Evolutionary conservation across 805 yeast genomes (phyloP).

Genomic region (Hanseniaspora vineae): DNA sequence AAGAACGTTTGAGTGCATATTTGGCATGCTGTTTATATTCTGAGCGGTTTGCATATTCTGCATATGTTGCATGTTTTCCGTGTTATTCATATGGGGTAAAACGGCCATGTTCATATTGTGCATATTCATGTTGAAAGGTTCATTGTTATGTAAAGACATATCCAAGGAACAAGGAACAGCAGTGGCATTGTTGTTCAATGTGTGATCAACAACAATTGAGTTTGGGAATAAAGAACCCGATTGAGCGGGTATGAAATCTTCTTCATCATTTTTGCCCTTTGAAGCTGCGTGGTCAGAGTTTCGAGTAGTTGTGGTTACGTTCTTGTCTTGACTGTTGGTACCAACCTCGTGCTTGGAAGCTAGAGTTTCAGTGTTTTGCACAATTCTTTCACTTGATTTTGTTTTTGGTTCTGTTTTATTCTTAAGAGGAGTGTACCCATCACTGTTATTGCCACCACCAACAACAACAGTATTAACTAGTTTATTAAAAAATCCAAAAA

Average conservation of each 20-base stretch:
- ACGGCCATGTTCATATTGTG: no score
- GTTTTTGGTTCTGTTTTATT: neutral
- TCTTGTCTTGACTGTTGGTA: no score
- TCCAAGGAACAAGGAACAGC: conserved; percentile 20
- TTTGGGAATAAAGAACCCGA: conserved; percentile 12
- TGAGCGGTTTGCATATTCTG: no score
- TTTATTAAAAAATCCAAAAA: neutral
- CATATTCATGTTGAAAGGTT: no score
- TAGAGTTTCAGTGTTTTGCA: neutral
- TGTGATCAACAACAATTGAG: conserved; percentile 14
- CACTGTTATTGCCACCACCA: neutral
- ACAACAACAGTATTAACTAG: neutral
- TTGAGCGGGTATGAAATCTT: neutral
- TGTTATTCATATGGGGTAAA: no score
- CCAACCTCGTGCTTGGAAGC: neutral
- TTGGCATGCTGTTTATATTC: no score
- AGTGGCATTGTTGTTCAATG: conserved; percentile 9
- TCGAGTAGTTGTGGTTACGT: no score
- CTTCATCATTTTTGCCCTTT: neutral
- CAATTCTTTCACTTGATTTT: neutral
- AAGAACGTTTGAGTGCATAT: neutral
- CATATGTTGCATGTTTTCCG: no score
- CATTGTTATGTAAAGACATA: conserved; percentile 1
- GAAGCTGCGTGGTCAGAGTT: neutral
- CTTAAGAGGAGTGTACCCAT: neutral